Evolutionary conservation across 129 eudicot genomes (phyloP).

Genomic region (Flaveria brownii): DNA sequence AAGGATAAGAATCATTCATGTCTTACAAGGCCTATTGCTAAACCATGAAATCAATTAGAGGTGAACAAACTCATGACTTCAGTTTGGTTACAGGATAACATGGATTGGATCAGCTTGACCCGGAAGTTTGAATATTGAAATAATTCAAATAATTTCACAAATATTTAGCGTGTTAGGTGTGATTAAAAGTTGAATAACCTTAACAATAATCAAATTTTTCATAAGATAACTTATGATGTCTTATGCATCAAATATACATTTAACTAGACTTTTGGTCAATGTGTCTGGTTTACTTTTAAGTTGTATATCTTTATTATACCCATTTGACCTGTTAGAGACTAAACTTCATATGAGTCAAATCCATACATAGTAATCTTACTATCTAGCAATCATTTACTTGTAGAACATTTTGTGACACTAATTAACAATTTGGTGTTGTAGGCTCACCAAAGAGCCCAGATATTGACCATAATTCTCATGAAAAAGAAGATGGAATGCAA

Average conservation of each 20-base stretch:
- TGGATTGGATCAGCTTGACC: neutral
- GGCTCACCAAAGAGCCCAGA: constrained; percentile 4
- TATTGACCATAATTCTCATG: neutral
- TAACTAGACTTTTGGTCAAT: neutral
- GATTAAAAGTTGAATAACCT: neutral
- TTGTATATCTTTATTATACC: neutral
- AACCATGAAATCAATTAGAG: too few species aligned
- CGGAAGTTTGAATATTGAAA: neutral
- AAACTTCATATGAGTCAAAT: neutral
- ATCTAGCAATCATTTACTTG: neutral
- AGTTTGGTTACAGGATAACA: neutral
- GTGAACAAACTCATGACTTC: too few species aligned
- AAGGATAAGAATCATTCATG: too few species aligned
- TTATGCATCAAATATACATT: neutral
- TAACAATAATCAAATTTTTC: too few species aligned
- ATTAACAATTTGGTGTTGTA: neutral
- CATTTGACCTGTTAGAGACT: neutral
- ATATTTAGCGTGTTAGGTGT: neutral
- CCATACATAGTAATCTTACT: neutral
- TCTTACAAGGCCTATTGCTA: too few species aligned
- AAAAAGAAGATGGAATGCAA: constrained; percentile 30
- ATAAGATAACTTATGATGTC: neutral
- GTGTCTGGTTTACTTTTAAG: neutral
- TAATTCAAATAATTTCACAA: neutral
- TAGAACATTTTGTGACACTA: neutral